Evolutionary conservation across 768 basidiomycete species (phyloP).

Genomic region (Trametes villosa): DNA sequence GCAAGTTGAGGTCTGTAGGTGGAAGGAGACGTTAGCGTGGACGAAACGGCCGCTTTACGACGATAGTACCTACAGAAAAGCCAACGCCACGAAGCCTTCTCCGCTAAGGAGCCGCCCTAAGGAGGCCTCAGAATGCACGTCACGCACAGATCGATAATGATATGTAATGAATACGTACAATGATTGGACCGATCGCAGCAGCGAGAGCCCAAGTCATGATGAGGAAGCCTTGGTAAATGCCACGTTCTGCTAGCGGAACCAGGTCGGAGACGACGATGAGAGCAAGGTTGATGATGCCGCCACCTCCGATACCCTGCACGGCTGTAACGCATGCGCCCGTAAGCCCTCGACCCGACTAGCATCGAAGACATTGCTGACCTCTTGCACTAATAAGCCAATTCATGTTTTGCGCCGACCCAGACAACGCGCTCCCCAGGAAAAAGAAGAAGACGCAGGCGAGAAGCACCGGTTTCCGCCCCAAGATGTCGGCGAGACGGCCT

Average conservation of each 20-base stretch:
- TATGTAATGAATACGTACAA: neutral
- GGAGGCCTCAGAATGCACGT: too few species aligned
- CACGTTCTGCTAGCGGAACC: slow-evolving; percentile 31
- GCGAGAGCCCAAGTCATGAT: neutral
- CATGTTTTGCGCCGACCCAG: slow-evolving; percentile 45
- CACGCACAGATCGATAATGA: too few species aligned
- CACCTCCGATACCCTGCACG: slow-evolving; percentile 33
- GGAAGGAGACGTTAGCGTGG: neutral
- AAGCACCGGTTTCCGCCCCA: slow-evolving; percentile 41
- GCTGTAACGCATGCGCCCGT: slow-evolving; percentile 1
- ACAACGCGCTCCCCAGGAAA: slow-evolving; percentile 45
- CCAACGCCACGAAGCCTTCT: slow-evolving; percentile 18
- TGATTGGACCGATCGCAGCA: neutral
- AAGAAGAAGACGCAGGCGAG: slow-evolving; percentile 37
- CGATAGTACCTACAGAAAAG: too few species aligned
- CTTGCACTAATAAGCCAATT: slow-evolving; percentile 45
- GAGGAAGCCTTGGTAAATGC: slow-evolving; percentile 35
- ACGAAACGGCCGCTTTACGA: too few species aligned
- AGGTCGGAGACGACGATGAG: slow-evolving; percentile 32
- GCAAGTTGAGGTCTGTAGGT: slow-evolving; percentile 44
- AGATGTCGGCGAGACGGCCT: slow-evolving; percentile 37
- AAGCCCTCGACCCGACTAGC: neutral
- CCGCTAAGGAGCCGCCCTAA: slow-evolving; percentile 34
- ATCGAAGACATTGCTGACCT: neutral
- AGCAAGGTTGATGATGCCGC: slow-evolving; percentile 21